Evolutionary conservation across 1,284 basidiomycete genomes (phyloP).

Genomic region (Boletus mariae): DNA sequence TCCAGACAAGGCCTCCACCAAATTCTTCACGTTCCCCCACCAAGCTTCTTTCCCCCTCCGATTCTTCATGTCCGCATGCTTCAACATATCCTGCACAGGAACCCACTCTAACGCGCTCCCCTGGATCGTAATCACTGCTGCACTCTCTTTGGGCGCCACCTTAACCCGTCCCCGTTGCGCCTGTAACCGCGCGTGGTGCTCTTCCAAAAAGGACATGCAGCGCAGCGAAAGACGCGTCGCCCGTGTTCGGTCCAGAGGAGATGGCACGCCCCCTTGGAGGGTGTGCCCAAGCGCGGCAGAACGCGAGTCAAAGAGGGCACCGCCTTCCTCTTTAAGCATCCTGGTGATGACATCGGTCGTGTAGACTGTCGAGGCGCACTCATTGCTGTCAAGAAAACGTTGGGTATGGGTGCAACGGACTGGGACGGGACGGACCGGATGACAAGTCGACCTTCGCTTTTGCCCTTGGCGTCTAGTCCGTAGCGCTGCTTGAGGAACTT

Average conservation of each 20-base stretch:
- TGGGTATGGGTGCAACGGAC: no score
- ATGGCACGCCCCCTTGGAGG: constrained; percentile 92
- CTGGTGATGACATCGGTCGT: constrained; percentile 90
- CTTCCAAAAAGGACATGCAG: constrained; percentile 93
- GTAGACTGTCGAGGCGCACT: constrained; percentile 85
- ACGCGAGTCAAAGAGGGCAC: constrained; percentile 88
- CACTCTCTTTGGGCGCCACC: constrained; percentile 60
- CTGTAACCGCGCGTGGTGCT: constrained; percentile 58
- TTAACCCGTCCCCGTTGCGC: constrained; percentile 47
- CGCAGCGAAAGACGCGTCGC: constrained; percentile 88
- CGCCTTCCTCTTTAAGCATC: constrained; percentile 94
- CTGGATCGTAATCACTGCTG: constrained; percentile 91
- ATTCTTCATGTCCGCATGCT: constrained; percentile 88
- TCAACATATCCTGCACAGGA: constrained; percentile 78
- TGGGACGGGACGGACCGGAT: constrained; percentile 58
- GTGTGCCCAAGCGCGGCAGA: constrained; percentile 95
- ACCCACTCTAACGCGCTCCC: constrained; percentile 79
- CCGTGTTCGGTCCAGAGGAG: constrained; percentile 89
- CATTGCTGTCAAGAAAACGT: constrained; percentile 49
- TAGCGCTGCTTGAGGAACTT: constrained; percentile 88
- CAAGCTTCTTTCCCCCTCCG: constrained; percentile 78
- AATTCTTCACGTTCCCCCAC: constrained; percentile 73
- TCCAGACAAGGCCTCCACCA: constrained; percentile 72
- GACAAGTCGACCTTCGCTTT: constrained; percentile 89
- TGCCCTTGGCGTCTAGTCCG: constrained; percentile 82